phyloP scores from a whole-genome alignment of 2,329 filamentous ascomycete genomes.

The Coleophoma eucalyptorum region DNA sequence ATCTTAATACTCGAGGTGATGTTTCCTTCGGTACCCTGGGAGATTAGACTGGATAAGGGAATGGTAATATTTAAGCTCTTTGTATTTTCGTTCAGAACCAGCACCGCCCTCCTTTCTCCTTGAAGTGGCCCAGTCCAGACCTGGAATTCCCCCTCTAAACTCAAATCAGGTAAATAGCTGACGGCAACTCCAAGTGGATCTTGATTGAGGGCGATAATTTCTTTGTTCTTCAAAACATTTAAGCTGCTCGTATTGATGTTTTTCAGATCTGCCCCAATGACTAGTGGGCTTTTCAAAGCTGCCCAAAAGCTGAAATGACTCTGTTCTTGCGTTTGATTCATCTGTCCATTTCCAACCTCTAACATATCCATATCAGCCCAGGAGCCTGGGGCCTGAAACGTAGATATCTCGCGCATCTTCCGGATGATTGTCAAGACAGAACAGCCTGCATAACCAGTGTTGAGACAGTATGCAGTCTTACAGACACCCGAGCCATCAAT shows the following conservation, averaged over 20 bases:
- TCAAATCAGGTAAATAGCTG: constrained; percentile 17
- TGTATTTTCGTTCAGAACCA: constrained; percentile 13
- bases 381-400: constrained; percentile 26
- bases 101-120: constrained; percentile 1
- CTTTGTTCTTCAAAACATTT: constrained; percentile 29
- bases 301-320: constrained; percentile 43
- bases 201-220: constrained; percentile 32
- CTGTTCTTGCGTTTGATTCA: constrained; percentile 34
- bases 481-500: constrained; percentile 22
- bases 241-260: constrained; percentile 25
- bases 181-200: constrained; percentile 25
- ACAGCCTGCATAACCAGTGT: constrained; percentile 29
- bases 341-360: constrained; percentile 33
- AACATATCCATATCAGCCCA: constrained; percentile 38
- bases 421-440: constrained; percentile 28
- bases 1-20: constrained; percentile 1
- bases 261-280: constrained; percentile 34
- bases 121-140: constrained; percentile 22
- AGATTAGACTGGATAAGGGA: constrained; percentile 7
- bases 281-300: constrained; percentile 39
- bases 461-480: constrained; percentile 29
- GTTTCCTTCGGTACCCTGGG: constrained; percentile 6
- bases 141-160: constrained; percentile 21
- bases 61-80: constrained; percentile 2
- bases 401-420: constrained; percentile 29